These are phyloP conservation scores for Cercospora sp. DNA, from an alignment of 2,329 filamentous ascomycete species.

Conservation along the genomic window DNA sequence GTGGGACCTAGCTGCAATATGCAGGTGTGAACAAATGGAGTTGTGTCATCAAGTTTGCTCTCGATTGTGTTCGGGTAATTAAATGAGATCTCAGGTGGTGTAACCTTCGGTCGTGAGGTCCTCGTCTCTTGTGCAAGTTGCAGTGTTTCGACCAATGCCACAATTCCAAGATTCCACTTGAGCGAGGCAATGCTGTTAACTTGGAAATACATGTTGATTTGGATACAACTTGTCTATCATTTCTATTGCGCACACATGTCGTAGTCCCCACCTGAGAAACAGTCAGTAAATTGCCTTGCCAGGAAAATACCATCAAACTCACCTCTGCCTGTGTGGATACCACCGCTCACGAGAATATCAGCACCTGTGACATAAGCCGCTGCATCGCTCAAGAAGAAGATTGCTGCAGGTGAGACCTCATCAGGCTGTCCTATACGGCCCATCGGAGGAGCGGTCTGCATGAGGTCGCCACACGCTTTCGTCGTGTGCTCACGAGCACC, in stretches of 20 bases:
- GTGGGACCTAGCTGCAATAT: slow-evolving; percentile 4
- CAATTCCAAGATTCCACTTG: neutral
- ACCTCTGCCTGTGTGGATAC: slow-evolving; percentile 32
- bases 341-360: slow-evolving; percentile 38
- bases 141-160: neutral
- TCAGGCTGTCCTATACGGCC: slow-evolving; percentile 29
- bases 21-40: neutral
- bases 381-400: slow-evolving; percentile 46
- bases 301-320: neutral
- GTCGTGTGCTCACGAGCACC: slow-evolving; percentile 26
- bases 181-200: neutral
- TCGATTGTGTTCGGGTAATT: neutral
- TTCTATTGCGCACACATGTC: slow-evolving; percentile 13
- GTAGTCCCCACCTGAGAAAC: slow-evolving; percentile 7
- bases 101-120: neutral
- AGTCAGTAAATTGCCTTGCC: neutral
- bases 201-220: neutral
- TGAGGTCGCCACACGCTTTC: slow-evolving; percentile 27
- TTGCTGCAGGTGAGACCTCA: slow-evolving; percentile 38
- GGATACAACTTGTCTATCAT: neutral
- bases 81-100: neutral
- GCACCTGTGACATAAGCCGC: slow-evolving; percentile 46
- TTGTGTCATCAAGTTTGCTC: neutral
- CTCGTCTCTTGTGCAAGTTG: neutral
- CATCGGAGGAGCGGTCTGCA: slow-evolving; percentile 29